phyloP scores from a whole-genome alignment of 306 rosid species.

The Malus fusca region DNA sequence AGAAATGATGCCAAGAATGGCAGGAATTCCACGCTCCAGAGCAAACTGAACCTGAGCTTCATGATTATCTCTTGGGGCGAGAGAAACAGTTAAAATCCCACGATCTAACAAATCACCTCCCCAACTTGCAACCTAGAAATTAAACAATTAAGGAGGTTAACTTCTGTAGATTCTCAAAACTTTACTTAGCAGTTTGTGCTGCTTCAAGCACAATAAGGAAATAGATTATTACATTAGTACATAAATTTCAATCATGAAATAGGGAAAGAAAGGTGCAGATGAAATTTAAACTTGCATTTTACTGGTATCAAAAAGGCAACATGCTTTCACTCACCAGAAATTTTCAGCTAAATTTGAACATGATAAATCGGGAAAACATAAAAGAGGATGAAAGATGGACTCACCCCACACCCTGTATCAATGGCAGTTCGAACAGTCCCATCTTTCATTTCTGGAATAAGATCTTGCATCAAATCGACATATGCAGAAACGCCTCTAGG shows the following conservation, averaged over 20 bases:
- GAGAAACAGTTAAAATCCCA: conserved; percentile 78
- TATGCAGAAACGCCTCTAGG: conserved; percentile 90
- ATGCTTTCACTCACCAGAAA: not conserved
- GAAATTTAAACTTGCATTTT: not conserved
- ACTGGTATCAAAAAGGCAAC: not conserved
- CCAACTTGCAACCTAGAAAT: conserved; percentile 94
- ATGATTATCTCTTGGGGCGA: conserved; percentile 99
- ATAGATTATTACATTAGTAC: not conserved
- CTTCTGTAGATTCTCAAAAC: not conserved
- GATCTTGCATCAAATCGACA: conserved; percentile 81
- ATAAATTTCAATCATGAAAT: not conserved
- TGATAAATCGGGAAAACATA: not conserved
- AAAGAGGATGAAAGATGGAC: conserved; percentile 14
- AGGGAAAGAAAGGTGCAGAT: not conserved
- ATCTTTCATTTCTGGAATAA: conserved; percentile 90
- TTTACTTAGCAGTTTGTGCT: not conserved
- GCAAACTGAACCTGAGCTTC: conserved; percentile 99
- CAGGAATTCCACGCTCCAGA: conserved; percentile 96
- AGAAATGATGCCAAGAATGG: conserved; percentile 92
- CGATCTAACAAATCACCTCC: conserved; percentile 97
- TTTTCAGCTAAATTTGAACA: not conserved
- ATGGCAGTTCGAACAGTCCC: conserved; percentile 91
- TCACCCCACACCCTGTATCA: conserved; percentile 99
- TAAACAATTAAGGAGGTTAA: conserved; percentile 14
- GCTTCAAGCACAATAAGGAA: not conserved